Percentiles rank a stretch among this genome's conserved stretches.
Evolutionary conservation across 805 yeast genomes (phyloP).

Genomic region (Torulaspora maleeae): DNA sequence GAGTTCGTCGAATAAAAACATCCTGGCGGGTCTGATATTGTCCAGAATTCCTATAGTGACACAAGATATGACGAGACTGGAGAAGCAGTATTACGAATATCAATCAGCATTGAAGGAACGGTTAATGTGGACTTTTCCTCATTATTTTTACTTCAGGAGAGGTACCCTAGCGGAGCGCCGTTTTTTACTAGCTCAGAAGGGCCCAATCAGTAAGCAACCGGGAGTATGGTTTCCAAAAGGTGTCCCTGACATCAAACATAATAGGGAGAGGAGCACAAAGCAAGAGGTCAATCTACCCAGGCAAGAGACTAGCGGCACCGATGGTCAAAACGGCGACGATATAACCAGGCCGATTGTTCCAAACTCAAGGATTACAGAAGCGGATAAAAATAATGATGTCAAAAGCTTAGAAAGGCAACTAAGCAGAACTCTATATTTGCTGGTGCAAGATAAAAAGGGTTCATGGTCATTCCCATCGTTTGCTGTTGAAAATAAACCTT

Average conservation of each 20-base stretch:
- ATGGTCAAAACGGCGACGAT: slow-evolving; percentile 45
- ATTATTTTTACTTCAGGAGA: slow-evolving; percentile 81
- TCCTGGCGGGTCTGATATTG: slow-evolving; percentile 55
- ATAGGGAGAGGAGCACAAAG: slow-evolving; percentile 81
- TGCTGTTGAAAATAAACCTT: slow-evolving; percentile 44
- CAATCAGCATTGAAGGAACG: slow-evolving; percentile 83
- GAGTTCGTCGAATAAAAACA: slow-evolving; percentile 16
- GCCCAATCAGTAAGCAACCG: slow-evolving; percentile 67
- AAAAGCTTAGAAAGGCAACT: slow-evolving; percentile 74
- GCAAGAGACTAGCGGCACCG: slow-evolving; percentile 41
- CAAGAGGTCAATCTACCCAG: slow-evolving; percentile 76
- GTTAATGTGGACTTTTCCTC: slow-evolving; percentile 96
- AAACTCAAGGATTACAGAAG: slow-evolving; percentile 68
- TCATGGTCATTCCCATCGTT: slow-evolving; percentile 84
- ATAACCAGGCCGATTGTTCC: slow-evolving; percentile 65
- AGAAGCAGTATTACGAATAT: slow-evolving; percentile 69
- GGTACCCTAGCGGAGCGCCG: slow-evolving; percentile 87
- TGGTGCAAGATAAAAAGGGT: slow-evolving; percentile 46
- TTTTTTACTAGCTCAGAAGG: slow-evolving; percentile 67
- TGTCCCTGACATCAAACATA: slow-evolving; percentile 77
- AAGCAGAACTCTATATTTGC: slow-evolving; percentile 71
- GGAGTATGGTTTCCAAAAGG: slow-evolving; percentile 80
- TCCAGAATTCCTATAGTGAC: slow-evolving; percentile 84
- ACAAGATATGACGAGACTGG: slow-evolving; percentile 68
- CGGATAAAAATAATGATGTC: slow-evolving; percentile 61